Conservation (phyloP, 352 stramenopile species). For the Aphanomyces euteiches region DNA sequence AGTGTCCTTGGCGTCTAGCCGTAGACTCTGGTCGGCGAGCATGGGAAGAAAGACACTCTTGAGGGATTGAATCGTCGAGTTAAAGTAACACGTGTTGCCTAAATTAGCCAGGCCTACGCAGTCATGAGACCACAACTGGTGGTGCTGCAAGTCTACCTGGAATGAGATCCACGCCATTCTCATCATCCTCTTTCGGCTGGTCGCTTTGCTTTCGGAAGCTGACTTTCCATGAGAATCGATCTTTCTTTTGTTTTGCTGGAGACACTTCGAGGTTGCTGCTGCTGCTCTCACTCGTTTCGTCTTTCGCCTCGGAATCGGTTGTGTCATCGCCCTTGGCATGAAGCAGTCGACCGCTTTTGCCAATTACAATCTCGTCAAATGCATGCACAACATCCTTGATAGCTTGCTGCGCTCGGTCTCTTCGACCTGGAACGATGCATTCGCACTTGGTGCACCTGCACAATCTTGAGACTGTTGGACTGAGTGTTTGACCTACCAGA, state of each 20-base stretch:
- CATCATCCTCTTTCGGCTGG: background rate
- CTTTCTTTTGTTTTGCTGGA: background rate
- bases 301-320: background rate
- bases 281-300: conserved; percentile 1
- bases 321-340: conserved; percentile 8
- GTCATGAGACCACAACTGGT: too few relatives aligned
- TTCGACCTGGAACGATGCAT: conserved; percentile 5
- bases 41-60: conserved; percentile 45
- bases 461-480: background rate
- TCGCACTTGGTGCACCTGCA: conserved; percentile 27
- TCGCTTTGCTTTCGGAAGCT: background rate
- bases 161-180: background rate
- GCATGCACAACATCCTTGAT: conserved; percentile 24
- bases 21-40: conserved; percentile 34
- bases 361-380: conserved; percentile 44
- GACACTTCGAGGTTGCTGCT: background rate
- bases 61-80: conserved; percentile 86
- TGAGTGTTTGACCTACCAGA: conserved; percentile 42
- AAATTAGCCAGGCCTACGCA: conserved; percentile 79
- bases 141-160: conserved; percentile 33
- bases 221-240: background rate
- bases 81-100: conserved; percentile 95
- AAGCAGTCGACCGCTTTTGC: conserved; percentile 19
- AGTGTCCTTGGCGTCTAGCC: conserved; percentile 24
- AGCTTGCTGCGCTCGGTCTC: background rate